phyloP scores from a whole-genome alignment of 495 filamentous ascomycete species.

The Penicillium subrubescens region DNA sequence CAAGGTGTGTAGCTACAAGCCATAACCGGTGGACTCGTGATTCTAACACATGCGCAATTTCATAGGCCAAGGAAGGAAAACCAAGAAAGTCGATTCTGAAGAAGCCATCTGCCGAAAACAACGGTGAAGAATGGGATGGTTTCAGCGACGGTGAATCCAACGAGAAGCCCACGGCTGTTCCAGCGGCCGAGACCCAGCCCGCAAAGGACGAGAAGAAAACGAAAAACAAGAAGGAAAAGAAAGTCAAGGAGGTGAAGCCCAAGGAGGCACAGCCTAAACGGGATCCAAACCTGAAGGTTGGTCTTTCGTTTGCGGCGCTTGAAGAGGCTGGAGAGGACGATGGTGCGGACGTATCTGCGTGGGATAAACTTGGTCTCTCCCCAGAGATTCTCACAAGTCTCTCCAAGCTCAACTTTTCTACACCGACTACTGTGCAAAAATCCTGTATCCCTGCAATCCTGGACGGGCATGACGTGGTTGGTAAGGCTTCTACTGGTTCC shows the following conservation, averaged over 20 bases:
- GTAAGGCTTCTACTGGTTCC: constrained; percentile 94
- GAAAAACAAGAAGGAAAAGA: constrained; percentile 39
- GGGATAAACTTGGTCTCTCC: constrained; percentile 72
- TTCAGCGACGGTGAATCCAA: constrained; percentile 48
- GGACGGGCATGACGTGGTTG: constrained; percentile 85
- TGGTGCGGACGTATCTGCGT: constrained; percentile 64
- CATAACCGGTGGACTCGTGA: neutral
- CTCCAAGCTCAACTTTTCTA: constrained; percentile 72
- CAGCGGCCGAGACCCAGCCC: constrained; percentile 26
- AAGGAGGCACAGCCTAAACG: constrained; percentile 34
- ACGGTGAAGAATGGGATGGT: constrained; percentile 59
- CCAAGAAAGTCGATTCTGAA: constrained; percentile 42
- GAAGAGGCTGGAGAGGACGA: constrained; percentile 48
- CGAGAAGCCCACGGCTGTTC: constrained; percentile 21
- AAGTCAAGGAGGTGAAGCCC: constrained; percentile 30
- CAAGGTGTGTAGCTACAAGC: constrained; percentile 40
- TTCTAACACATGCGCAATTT: neutral
- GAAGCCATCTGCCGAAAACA: constrained; percentile 21
- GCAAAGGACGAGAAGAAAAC: constrained; percentile 22
- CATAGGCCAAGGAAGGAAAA: constrained; percentile 40
- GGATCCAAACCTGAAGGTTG: constrained; percentile 31
- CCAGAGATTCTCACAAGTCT: constrained; percentile 68
- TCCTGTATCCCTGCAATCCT: constrained; percentile 79
- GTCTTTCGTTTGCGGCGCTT: constrained; percentile 44
- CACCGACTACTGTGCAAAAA: constrained; percentile 79